A percentile compares a stretch with the other conserved stretches of the same genome.
phyloP scores from a whole-genome alignment of 176 grass and related monocot species.

The Cenchrus americanus region DNA sequence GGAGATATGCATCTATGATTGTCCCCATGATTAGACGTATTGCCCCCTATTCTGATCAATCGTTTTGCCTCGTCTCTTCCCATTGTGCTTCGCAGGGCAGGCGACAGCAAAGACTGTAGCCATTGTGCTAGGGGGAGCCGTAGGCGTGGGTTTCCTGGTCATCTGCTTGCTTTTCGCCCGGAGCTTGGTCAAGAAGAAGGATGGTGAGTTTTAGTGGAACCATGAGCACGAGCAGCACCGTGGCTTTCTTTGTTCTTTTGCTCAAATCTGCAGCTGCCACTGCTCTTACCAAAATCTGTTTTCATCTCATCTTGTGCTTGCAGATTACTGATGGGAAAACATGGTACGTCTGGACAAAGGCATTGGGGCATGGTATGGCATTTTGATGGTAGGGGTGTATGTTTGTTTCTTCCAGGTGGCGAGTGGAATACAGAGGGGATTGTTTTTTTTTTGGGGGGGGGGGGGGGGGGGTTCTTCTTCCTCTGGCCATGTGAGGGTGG shows the following conservation, averaged over 20 bases:
- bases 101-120: constrained; percentile 94
- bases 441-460: constrained; percentile 65
- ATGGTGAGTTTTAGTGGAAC: constrained; percentile 63
- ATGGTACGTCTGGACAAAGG: constrained; percentile 52
- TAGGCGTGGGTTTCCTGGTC: constrained; percentile 83
- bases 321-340: constrained; percentile 69
- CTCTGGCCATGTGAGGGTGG: constrained; percentile 76
- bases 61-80: constrained; percentile 28
- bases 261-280: constrained; percentile 20
- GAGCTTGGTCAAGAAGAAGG: constrained; percentile 84
- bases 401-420: constrained; percentile 62
- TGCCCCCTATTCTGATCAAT: constrained; percentile 38
- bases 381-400: constrained; percentile 61
- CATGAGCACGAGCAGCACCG: constrained; percentile 4
- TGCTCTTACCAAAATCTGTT: constrained; percentile 39
- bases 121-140: constrained; percentile 91
- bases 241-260: not conserved
- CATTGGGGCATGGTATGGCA: constrained; percentile 62
- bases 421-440: constrained; percentile 63
- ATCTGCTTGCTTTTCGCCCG: constrained; percentile 96
- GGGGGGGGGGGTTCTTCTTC: constrained; percentile 84
- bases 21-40: constrained; percentile 37
- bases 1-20: constrained; percentile 48
- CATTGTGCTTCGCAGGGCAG: constrained; percentile 59
- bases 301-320: constrained; percentile 43